Evolutionary conservation across 2,329 filamentous ascomycete species (phyloP).

Genomic region (Calonectria pseudoturangicola): DNA sequence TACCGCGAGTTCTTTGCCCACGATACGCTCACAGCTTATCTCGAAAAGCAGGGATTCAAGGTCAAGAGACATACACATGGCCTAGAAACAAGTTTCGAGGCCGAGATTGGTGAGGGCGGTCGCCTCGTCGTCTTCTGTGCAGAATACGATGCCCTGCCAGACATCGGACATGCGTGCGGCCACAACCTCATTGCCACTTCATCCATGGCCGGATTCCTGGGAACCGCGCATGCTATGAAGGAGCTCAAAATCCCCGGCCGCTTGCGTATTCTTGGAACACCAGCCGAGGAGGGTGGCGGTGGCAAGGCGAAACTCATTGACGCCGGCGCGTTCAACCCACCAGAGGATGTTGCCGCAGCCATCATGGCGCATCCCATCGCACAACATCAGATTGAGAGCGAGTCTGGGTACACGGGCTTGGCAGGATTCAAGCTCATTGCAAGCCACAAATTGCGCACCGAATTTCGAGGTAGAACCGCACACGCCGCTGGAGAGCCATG

Average conservation of each 20-base stretch:
- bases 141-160: slow-evolving; percentile 44
- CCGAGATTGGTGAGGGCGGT: slow-evolving; percentile 37
- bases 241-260: slow-evolving; percentile 53
- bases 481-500: slow-evolving; percentile 49
- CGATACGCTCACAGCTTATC: slow-evolving; percentile 31
- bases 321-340: slow-evolving; percentile 62
- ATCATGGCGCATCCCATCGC: slow-evolving; percentile 52
- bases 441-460: slow-evolving; percentile 38
- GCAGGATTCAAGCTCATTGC: slow-evolving; percentile 41
- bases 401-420: slow-evolving; percentile 12
- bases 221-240: slow-evolving; percentile 66
- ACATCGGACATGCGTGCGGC: slow-evolving; percentile 62
- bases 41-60: slow-evolving; percentile 36
- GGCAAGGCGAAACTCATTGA: slow-evolving; percentile 68
- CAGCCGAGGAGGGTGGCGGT: slow-evolving; percentile 71
- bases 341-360: slow-evolving; percentile 52
- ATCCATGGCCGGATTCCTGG: slow-evolving; percentile 66
- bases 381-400: slow-evolving; percentile 10
- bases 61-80: slow-evolving; percentile 39
- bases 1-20: slow-evolving; percentile 43
- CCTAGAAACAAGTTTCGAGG: slow-evolving; percentile 41
- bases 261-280: slow-evolving; percentile 68
- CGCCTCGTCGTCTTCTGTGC: slow-evolving; percentile 42
- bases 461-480: slow-evolving; percentile 37
- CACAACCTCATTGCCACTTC: slow-evolving; percentile 73